phyloP scores from a whole-genome alignment of 2,329 filamentous ascomycete species.

The Diaporthe batatas region DNA sequence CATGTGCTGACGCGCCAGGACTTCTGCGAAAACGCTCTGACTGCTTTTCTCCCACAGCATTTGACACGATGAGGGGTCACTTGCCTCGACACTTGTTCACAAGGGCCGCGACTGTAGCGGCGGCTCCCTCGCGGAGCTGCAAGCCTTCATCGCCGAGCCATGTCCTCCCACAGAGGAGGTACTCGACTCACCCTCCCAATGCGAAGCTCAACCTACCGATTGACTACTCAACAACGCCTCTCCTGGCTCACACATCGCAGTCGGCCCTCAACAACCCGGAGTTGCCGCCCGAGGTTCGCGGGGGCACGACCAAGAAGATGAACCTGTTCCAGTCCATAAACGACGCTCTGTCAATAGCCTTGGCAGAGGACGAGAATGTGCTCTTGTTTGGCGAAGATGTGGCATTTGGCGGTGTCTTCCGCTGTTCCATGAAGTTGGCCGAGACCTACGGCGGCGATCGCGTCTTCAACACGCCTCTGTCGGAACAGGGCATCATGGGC shows the following conservation, averaged over 20 bases:
- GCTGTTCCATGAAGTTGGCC: slow-evolving; percentile 75
- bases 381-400: slow-evolving; percentile 97
- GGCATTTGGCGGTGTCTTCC: slow-evolving; percentile 83
- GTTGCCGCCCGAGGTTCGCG: slow-evolving; percentile 74
- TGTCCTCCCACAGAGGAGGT: slow-evolving; percentile 48
- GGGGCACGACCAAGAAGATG: slow-evolving; percentile 83
- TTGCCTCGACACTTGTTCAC: slow-evolving; percentile 37
- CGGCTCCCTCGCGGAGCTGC: slow-evolving; percentile 36
- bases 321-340: slow-evolving; percentile 97
- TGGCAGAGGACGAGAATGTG: slow-evolving; percentile 86
- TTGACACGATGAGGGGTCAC: slow-evolving; percentile 29
- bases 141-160: slow-evolving; percentile 40
- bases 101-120: slow-evolving; percentile 37
- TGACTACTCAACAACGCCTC: slow-evolving; percentile 85
- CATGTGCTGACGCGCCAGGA: not conserved
- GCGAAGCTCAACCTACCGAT: slow-evolving; percentile 84
- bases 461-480: slow-evolving; percentile 79
- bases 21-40: not conserved
- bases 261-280: slow-evolving; percentile 79
- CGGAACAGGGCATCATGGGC: slow-evolving; percentile 77
- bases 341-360: slow-evolving; percentile 84
- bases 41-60: not conserved
- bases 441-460: slow-evolving; percentile 76
- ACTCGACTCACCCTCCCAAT: slow-evolving; percentile 70
- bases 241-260: slow-evolving; percentile 85